These are phyloP conservation scores for Neofusicoccum laricinum DNA, from an alignment of 2,329 filamentous ascomycete species.

Conservation along the genomic window DNA sequence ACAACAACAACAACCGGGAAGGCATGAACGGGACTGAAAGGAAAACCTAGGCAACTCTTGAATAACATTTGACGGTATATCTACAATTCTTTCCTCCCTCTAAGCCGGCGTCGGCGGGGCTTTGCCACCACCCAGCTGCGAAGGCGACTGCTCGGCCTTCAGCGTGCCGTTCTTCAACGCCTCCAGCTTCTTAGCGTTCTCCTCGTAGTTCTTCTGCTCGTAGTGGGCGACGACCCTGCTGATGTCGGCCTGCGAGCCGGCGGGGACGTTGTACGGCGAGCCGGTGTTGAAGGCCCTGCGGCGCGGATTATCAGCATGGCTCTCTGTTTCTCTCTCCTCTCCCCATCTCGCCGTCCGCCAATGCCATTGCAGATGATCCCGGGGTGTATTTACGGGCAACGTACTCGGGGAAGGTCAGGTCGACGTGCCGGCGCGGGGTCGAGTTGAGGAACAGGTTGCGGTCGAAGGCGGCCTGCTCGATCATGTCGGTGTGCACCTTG, in stretches of 20 bases:
- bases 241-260: conserved; percentile 59
- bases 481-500: conserved; percentile 56
- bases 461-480: conserved; percentile 63
- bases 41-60: background rate
- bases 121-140: background rate
- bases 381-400: no score
- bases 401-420: conserved; percentile 64
- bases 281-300: conserved; percentile 60
- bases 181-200: conserved; percentile 55
- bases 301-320: background rate
- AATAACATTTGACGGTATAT: no score
- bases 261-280: conserved; percentile 62
- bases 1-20: no score
- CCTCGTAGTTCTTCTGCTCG: conserved; percentile 54
- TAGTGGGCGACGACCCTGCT: conserved; percentile 62
- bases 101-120: background rate
- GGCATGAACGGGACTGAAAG: background rate
- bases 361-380: no score
- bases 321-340: background rate
- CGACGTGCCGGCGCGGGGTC: conserved; percentile 47
- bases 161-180: conserved; percentile 38
- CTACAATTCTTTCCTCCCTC: background rate
- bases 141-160: conserved; percentile 21
- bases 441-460: conserved; percentile 56
- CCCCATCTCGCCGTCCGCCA: background rate